These are phyloP conservation scores for Amanita subjunquillea DNA, from an alignment of 768 basidiomycete genomes.

Conservation along the genomic window DNA sequence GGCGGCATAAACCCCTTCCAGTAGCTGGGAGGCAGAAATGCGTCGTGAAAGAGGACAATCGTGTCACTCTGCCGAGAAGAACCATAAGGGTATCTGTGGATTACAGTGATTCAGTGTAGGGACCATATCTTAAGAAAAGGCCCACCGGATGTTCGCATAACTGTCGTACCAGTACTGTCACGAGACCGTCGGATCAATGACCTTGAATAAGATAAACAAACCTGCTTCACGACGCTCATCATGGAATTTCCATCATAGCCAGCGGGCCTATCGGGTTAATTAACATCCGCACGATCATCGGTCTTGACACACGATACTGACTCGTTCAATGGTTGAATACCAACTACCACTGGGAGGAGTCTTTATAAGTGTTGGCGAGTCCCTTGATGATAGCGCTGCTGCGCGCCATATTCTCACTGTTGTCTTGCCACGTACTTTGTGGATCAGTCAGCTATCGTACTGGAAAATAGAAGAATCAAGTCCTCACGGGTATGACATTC, in stretches of 20 bases:
- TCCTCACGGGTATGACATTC: conserved; percentile 40
- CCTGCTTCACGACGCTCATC: conserved; percentile 36
- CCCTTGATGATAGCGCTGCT: conserved; percentile 57
- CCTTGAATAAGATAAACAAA: conserved; percentile 8
- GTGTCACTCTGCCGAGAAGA: conserved; percentile 45
- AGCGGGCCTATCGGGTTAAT: conserved; percentile 45
- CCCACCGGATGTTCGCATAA: conserved; percentile 61
- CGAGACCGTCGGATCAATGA: conserved; percentile 4
- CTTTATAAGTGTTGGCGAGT: conserved; percentile 49
- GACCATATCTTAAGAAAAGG: neutral
- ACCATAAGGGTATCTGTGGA: conserved; percentile 24
- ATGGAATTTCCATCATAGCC: conserved; percentile 50
- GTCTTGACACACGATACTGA: conserved; percentile 17
- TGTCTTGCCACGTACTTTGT: conserved; percentile 52
- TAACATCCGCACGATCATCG: conserved; percentile 17
- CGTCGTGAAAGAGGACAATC: conserved; percentile 64
- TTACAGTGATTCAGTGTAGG: conserved; percentile 8
- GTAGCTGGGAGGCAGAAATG: conserved; percentile 64
- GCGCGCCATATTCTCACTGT: conserved; percentile 54
- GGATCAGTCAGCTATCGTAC: neutral
- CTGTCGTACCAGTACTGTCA: conserved; percentile 65
- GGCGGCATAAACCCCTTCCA: conserved; percentile 55
- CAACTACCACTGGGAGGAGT: conserved; percentile 44
- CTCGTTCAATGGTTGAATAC: conserved; percentile 77
- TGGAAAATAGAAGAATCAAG: neutral